phyloP scores from a whole-genome alignment of 345 rosid species.

The Anastatica hierochuntica region DNA sequence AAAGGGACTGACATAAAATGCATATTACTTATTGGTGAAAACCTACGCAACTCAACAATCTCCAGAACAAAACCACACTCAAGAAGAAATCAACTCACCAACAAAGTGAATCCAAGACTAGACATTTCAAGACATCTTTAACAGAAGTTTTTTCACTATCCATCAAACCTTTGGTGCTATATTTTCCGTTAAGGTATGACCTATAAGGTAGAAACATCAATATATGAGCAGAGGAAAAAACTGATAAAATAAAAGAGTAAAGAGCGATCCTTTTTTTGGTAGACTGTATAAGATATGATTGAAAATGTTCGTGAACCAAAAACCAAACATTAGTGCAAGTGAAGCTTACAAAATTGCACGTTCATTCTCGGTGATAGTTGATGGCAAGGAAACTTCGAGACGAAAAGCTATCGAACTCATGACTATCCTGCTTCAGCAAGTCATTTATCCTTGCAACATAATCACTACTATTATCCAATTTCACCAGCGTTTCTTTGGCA shows the following conservation, averaged over 20 bases:
- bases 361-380: constrained; percentile 46
- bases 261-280: no score
- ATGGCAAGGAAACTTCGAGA: constrained; percentile 64
- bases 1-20: not conserved
- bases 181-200: constrained; percentile 46
- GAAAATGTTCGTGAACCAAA: no score
- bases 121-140: constrained; percentile 67
- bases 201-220: constrained; percentile 29
- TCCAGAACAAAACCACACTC: constrained; percentile 3
- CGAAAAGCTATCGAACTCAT: constrained; percentile 56
- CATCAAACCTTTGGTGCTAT: constrained; percentile 49
- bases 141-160: constrained; percentile 36
- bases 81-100: constrained; percentile 42
- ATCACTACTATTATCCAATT: constrained; percentile 29
- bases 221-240: not conserved
- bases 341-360: constrained; percentile 45
- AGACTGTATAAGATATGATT: no score
- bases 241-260: no score
- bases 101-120: constrained; percentile 40
- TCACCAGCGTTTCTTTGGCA: constrained; percentile 32
- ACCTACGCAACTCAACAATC: not conserved
- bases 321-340: not conserved
- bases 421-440: constrained; percentile 47
- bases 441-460: constrained; percentile 43
- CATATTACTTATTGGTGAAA: not conserved